Evolutionary conservation across 2,329 filamentous ascomycete species (phyloP).

Genomic region (Leptographium lundbergii): DNA sequence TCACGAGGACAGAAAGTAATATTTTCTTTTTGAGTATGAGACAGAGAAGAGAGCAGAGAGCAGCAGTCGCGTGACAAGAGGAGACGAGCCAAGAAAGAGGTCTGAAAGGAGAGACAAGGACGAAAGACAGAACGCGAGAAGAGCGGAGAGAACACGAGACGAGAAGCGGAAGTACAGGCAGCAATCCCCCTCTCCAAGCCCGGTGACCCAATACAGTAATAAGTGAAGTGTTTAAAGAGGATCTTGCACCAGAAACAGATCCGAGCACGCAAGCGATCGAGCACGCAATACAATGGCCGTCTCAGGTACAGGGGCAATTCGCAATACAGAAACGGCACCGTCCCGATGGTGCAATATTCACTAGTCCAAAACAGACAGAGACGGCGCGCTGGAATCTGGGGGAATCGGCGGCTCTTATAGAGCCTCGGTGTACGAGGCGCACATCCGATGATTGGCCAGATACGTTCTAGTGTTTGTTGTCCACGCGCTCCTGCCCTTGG

Average conservation of each 20-base stretch:
- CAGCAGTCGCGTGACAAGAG: background rate
- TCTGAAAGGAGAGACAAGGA: background rate
- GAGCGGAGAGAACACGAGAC: background rate
- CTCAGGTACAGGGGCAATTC: background rate
- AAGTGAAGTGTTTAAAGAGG: background rate
- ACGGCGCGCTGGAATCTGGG: background rate
- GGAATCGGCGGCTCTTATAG: background rate
- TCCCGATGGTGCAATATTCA: conserved; percentile 3
- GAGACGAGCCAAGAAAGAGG: background rate
- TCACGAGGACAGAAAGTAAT: conserved; percentile 9
- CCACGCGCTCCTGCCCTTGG: background rate
- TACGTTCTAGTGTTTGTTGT: too few species aligned
- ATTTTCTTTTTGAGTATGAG: conserved; percentile 3
- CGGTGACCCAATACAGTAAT: background rate
- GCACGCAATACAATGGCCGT: background rate
- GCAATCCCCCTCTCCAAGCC: background rate
- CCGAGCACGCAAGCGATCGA: conserved; percentile 7
- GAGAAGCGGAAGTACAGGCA: background rate
- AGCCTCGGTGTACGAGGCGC: too few species aligned
- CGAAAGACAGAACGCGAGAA: background rate
- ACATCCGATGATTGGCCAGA: background rate
- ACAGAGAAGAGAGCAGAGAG: background rate
- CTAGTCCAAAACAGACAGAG: background rate
- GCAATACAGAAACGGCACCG: background rate
- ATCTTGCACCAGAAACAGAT: conserved; percentile 7